Base-by-base conservation (phyloP, 768 basidiomycete species). In the Chlorophyllum brunneum region DNA sequence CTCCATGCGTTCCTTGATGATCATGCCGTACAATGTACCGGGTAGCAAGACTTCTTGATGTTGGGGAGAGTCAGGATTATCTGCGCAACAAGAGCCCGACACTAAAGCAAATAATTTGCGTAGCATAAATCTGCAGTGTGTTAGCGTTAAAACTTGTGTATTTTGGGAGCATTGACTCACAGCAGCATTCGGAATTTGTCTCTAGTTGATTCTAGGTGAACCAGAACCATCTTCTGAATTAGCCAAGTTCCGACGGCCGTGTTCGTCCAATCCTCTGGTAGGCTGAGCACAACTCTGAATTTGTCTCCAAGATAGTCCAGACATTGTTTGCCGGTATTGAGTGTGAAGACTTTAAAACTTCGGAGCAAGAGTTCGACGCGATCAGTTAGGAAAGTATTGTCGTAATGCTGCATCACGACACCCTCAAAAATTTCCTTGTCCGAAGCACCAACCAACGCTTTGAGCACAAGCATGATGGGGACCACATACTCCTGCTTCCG, bases 51-150 rank as follows among this genome's bases (percentile, higher is more conserved):
- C 93, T 64, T 99, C 97, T 66, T 99, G 97, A 63, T 98, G 92
- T 65, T 98, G 95, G 54, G 97, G 94, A 1, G 95, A 98, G 77
- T 99, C 97, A 4, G 97, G 95, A 65, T 98, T 98, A 71, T 99
- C 97, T 45, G 88, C 79, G 60, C 88, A 89, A 59, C 92, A 97
- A 37, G 86, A 82, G 37, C 87, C 86, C 4, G 94, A 95, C 5
- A 98, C 94, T 15, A 93, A 73, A 1, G 92, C 80, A 61, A 92
- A 98, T 10, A 99, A 75, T 69, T 98, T 99, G 56, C 94, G 87
- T 26, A 98, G 77, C 97, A 98, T 98, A 74, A 94, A 98, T 31
- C 95, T 98, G 61, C 18, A 16, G 42, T 20, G 43, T 23, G 11
- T 59, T 3, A 64, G 48, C 22, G 31, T 37, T 5, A 27, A 39